Conservation (phyloP, 2,329 filamentous ascomycete species). For the Biscogniauxia marginata region DNA sequence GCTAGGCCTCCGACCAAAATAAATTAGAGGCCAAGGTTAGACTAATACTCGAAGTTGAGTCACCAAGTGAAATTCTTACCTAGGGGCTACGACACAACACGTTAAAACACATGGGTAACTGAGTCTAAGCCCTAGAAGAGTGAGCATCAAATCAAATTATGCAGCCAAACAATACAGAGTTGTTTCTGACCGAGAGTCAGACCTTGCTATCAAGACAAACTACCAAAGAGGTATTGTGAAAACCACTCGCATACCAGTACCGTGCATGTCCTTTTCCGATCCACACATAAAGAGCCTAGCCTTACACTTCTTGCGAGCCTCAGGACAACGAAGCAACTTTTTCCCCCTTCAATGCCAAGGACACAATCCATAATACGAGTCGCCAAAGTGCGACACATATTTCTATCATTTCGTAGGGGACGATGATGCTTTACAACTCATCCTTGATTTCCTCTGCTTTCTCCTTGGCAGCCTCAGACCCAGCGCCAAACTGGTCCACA, state of each 20-base stretch:
- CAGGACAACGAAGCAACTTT: slow-evolving; percentile 5
- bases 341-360: not conserved
- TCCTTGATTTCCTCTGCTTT: slow-evolving; percentile 46
- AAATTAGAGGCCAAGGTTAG: no score
- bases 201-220: not conserved
- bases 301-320: not conserved
- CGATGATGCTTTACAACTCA: slow-evolving; percentile 46
- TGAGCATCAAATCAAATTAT: not conserved
- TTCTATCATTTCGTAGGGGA: no score
- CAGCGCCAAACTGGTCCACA: slow-evolving; percentile 46
- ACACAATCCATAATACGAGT: slow-evolving; percentile 1
- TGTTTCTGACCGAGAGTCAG: not conserved
- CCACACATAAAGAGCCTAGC: not conserved
- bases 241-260: not conserved
- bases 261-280: not conserved
- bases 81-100: not conserved
- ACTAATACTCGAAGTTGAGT: no score
- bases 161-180: not conserved
- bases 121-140: no score
- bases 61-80: not conserved
- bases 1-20: no score
- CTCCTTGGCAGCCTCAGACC: slow-evolving; percentile 48
- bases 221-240: not conserved
- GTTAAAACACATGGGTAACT: no score
- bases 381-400: slow-evolving; percentile 7